Evolutionary conservation across 2,329 filamentous ascomycete species (phyloP).

Genomic region (Xylariaceae sp.): DNA sequence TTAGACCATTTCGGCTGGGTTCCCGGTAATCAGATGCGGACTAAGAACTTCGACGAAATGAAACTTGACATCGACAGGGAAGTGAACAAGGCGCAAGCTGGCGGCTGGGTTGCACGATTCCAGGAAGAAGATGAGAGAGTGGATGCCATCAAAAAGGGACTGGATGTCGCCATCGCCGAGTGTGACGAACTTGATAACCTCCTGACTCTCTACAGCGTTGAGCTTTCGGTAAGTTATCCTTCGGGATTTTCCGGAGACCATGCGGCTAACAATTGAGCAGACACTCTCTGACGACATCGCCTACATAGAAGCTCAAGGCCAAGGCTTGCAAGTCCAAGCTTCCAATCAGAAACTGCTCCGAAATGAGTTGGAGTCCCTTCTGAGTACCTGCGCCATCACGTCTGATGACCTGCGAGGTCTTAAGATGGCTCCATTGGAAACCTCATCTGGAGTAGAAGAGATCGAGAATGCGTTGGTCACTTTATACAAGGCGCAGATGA

Average conservation of each 20-base stretch:
- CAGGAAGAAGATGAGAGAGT: conserved; percentile 88
- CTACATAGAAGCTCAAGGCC: conserved; percentile 95
- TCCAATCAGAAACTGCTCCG: conserved; percentile 94
- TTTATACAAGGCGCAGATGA: conserved; percentile 88
- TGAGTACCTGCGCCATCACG: conserved; percentile 88
- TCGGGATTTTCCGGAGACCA: neutral
- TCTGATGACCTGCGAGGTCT: conserved; percentile 71
- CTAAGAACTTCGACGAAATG: conserved; percentile 74
- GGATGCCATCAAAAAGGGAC: conserved; percentile 77
- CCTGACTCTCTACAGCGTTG: conserved; percentile 89
- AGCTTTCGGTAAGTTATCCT: conserved; percentile 69
- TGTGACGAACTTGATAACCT: conserved; percentile 96
- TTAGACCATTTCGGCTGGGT: conserved; percentile 89
- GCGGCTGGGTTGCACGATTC: conserved; percentile 82
- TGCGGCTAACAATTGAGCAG: conserved; percentile 43
- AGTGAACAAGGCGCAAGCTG: conserved; percentile 85
- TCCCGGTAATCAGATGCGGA: conserved; percentile 68
- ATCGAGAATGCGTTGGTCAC: conserved; percentile 76
- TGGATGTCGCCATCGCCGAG: conserved; percentile 88
- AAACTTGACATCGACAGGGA: conserved; percentile 83
- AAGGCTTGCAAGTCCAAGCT: conserved; percentile 94
- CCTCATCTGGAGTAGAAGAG: conserved; percentile 66
- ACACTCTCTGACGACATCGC: conserved; percentile 94
- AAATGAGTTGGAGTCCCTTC: conserved; percentile 81
- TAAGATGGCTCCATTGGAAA: conserved; percentile 69